Base-by-base conservation (phyloP, 441 rosid species). In the Arabidopsis hybrid region DNA sequence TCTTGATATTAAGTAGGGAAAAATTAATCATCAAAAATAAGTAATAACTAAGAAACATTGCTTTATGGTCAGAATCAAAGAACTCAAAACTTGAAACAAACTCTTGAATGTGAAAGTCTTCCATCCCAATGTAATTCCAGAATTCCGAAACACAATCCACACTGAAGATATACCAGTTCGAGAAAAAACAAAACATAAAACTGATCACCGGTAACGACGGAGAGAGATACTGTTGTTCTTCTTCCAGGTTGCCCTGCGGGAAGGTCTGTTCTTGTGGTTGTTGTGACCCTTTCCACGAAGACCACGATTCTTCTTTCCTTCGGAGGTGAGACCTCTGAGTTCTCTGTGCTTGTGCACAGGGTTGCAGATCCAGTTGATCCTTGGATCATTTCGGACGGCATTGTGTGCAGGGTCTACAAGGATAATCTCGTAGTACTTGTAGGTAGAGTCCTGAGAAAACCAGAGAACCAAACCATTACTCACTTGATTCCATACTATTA, bases 191-290 rank as follows among this genome's bases (percentile, higher is more conserved):
- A 45, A 50, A 63, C 32, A 39, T 62, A 58, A 51, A 43, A 8
- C 0, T 58, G 62, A 73, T 89, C 81, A 93, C 2, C 93, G 95
- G 70, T 91, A 91, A 31, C 97, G 91, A 7, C 89, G 92, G 26
- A 91, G 97, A 50, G 87, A 82, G 0, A 89, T 73, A 4, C 84
- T 83, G 80, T 87, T 89, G 88, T 89, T 91, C 40, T 86, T 86
- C 90, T 93, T 93, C 98, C 97, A 93, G 75, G 92, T 93, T 18
- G 92, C 98, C 70, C 98, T 81, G 76, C 97, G 94, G 14, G 97
- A 90, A 47, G 96, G 95, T 4, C 91, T 84, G 31, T 82, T 82
- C 86, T 92, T 92, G 93, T 91, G 96, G 85, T 91, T 75, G 67
- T 60, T 57, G 75, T 88, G 97, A 16, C 98, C 97, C 83, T 81